Base-by-base conservation (phyloP, 1,284 basidiomycete genomes). In the Tilletia indica region DNA sequence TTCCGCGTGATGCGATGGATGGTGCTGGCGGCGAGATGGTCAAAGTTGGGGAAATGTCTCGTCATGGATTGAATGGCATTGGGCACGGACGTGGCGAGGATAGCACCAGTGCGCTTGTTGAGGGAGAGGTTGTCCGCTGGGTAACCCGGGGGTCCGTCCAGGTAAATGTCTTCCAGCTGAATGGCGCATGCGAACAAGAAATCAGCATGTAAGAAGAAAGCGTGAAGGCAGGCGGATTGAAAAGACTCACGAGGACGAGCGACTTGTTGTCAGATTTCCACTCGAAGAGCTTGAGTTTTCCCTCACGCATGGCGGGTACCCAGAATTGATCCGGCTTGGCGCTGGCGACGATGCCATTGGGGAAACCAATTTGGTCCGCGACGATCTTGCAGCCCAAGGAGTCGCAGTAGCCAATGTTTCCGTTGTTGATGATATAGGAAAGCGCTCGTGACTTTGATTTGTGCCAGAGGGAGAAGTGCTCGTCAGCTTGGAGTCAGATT, bases 301-400 rank as follows among this genome's bases (percentile, higher is more conserved):
- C 69, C 38, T 77, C 74, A 3, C 72, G 42, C 5, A 75, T 71
- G 0, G 75, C 56, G 31, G 77, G 74, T 3, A 75, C 70, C 68
- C 75, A 80, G 70, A 74, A 76, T 2, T 68, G 31, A 14, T 73
- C 74, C 0, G 77, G 72, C 5, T 76, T 67, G 21, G 36, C 69
- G 61, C 70, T 19, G 54, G 42, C 56, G 0, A 77, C 66, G 19
- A 81, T 63, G 9, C 78, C 80, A 69, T 81, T 81, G 63, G 78
- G 76, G 48, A 70, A 80, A 47, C 54, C 36, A 39, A 75, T 66
- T 6, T 73, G 71, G 9, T 73, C 68, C 8, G 69, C 49, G n/a
- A 75, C 79, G 67, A 76, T 73, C 69, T 80, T 79, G 77, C 80
- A 81, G 9, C 79, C 79, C 9, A 31, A 49, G 19, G 69, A 47